These are phyloP conservation scores for Vitellaria paradoxa DNA, from an alignment of 179 eudicot genomes.

Conservation along the genomic window DNA sequence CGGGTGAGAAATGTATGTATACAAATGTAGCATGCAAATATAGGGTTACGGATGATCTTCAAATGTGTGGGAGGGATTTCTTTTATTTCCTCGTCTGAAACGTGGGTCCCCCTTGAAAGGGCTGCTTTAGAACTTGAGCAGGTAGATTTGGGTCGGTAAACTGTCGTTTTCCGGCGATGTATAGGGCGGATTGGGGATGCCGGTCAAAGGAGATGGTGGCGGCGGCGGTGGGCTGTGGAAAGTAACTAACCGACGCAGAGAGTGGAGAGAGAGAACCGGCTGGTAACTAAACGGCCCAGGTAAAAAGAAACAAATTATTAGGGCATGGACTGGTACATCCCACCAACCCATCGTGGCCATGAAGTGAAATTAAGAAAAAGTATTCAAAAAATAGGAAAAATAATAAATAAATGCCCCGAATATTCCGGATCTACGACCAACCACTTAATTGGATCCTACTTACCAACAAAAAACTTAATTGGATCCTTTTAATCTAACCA, in stretches of 20 bases:
- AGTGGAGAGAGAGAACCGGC: neutral
- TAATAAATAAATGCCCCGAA: neutral
- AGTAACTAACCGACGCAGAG: neutral
- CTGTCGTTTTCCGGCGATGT: neutral
- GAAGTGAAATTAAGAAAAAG: neutral
- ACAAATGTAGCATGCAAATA: neutral
- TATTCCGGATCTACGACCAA: neutral
- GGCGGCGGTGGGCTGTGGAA: neutral
- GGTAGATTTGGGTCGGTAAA: neutral
- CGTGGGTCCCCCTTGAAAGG: conserved; percentile 1
- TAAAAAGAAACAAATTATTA: neutral
- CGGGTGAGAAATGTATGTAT: neutral
- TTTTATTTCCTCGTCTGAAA: conserved; percentile 8
- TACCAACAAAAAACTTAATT: too few species aligned
- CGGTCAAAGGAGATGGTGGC: neutral
- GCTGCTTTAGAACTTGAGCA: neutral
- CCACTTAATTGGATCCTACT: neutral
- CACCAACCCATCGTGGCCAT: neutral
- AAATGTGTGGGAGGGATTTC: conserved; percentile 13
- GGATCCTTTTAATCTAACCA: too few species aligned
- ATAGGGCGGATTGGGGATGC: neutral
- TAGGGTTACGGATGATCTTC: conserved; percentile 11
- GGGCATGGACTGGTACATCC: neutral
- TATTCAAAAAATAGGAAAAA: too few species aligned
- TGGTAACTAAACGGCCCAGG: neutral